These are phyloP conservation scores for Ophiorrhiza pumila DNA, from an alignment of 257 asterid species.

Conservation along the genomic window DNA sequence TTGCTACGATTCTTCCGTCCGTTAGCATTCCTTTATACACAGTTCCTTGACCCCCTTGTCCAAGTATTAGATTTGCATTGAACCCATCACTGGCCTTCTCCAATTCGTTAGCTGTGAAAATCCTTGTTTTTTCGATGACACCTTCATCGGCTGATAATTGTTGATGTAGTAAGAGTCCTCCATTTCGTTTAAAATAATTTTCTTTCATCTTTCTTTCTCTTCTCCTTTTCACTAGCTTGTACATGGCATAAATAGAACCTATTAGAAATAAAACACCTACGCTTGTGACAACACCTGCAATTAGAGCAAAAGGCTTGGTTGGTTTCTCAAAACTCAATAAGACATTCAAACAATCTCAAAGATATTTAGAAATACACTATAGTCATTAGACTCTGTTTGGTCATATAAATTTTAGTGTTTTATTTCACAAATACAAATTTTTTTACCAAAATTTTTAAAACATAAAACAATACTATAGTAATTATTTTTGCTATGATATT, in stretches of 20 bases:
- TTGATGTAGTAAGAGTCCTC: slow-evolving; percentile 22
- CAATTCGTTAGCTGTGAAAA: slow-evolving; percentile 21
- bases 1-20: slow-evolving; percentile 10
- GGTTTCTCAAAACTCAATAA: too few relatives aligned
- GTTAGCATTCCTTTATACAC: slow-evolving; percentile 11
- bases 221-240: slow-evolving; percentile 10
- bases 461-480: too few relatives aligned
- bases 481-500: too few relatives aligned
- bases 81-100: slow-evolving; percentile 5
- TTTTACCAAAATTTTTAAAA: too few relatives aligned
- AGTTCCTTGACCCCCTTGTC: slow-evolving; percentile 8
- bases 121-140: slow-evolving; percentile 12
- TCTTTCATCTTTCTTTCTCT: slow-evolving; percentile 7
- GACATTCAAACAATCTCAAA: too few relatives aligned
- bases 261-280: background rate
- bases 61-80: slow-evolving; percentile 1
- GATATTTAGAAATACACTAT: too few relatives aligned
- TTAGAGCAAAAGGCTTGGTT: too few relatives aligned
- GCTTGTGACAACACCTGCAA: background rate
- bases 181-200: slow-evolving; percentile 22
- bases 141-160: slow-evolving; percentile 20
- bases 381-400: too few relatives aligned
- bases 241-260: background rate
- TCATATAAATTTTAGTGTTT: too few relatives aligned
- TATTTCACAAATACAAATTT: too few relatives aligned